phyloP scores from a whole-genome alignment of 495 filamentous ascomycete genomes.

The Letharia lupina region DNA sequence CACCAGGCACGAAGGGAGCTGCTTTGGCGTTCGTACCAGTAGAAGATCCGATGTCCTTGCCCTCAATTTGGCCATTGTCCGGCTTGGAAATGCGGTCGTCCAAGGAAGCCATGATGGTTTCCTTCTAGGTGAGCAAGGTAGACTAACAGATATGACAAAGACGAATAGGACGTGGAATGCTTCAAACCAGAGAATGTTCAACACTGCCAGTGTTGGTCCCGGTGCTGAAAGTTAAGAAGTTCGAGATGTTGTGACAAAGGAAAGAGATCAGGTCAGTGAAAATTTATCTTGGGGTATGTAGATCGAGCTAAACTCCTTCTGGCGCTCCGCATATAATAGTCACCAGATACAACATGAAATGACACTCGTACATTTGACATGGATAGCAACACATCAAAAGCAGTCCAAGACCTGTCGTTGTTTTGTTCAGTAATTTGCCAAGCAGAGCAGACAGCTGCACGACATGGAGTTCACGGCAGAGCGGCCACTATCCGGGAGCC shows the following conservation, averaged over 20 bases:
- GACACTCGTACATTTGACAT: background rate
- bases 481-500: background rate
- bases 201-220: background rate
- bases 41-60: conserved; percentile 12
- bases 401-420: background rate
- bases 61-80: conserved; percentile 25
- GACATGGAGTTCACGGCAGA: background rate
- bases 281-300: background rate
- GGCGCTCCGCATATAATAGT: conserved; percentile 5
- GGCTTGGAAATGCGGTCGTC: conserved; percentile 55
- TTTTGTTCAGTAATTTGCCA: background rate
- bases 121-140: background rate
- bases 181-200: background rate
- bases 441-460: background rate
- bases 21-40: conserved; percentile 8
- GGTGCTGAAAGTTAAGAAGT: background rate
- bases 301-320: conserved; percentile 3
- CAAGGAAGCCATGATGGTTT: conserved; percentile 35
- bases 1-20: conserved; percentile 1
- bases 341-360: background rate
- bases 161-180: background rate
- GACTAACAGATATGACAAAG: background rate
- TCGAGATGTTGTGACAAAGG: conserved; percentile 1
- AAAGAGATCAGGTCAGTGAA: conserved; percentile 1
- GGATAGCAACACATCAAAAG: background rate